Conservation (phyloP, 768 basidiomycete genomes). For the Saitozyma podzolica region DNA sequence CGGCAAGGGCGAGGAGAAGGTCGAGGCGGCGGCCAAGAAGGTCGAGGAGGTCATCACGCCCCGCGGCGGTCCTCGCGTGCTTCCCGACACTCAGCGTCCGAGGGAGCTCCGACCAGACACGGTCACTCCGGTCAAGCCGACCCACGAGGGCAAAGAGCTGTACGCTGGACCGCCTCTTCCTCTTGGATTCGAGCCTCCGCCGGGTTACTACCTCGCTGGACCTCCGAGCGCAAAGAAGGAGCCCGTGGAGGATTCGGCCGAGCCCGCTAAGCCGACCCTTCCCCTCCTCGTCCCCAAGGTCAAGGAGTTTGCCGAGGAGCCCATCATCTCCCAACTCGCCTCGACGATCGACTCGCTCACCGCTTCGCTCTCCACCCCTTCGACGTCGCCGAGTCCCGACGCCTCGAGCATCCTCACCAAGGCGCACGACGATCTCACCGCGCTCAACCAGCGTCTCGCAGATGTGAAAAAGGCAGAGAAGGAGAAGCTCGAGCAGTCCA, state of each 20-base stretch:
- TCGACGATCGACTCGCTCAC: constrained; percentile 89
- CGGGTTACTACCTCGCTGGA: constrained; percentile 68
- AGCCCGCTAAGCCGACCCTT: constrained; percentile 56
- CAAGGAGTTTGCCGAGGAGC: constrained; percentile 74
- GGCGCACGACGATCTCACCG: constrained; percentile 77
- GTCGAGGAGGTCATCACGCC: constrained; percentile 15
- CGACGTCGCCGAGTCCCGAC: constrained; percentile 57
- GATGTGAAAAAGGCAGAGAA: constrained; percentile 78
- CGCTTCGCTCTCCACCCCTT: constrained; percentile 66
- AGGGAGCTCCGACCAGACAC: constrained; percentile 49
- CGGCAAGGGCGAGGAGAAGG: constrained; percentile 34
- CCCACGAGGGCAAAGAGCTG: constrained; percentile 51
- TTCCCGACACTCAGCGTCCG: constrained; percentile 45
- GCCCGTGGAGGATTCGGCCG: constrained; percentile 18
- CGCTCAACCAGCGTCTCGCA: constrained; percentile 73
- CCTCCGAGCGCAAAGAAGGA: constrained; percentile 23
- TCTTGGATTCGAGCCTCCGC: constrained; percentile 91
- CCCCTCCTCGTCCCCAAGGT: constrained; percentile 82
- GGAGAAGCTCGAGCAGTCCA: constrained; percentile 61
- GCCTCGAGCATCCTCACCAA: constrained; percentile 64
- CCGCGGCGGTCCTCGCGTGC: constrained; percentile 10
- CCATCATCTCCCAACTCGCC: constrained; percentile 89
- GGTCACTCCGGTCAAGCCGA: constrained; percentile 39
- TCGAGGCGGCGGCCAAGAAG: constrained; percentile 27
- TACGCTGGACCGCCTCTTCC: constrained; percentile 73